phyloP scores from a whole-genome alignment of 345 rosid genomes.

The Gossypium stocksii region DNA sequence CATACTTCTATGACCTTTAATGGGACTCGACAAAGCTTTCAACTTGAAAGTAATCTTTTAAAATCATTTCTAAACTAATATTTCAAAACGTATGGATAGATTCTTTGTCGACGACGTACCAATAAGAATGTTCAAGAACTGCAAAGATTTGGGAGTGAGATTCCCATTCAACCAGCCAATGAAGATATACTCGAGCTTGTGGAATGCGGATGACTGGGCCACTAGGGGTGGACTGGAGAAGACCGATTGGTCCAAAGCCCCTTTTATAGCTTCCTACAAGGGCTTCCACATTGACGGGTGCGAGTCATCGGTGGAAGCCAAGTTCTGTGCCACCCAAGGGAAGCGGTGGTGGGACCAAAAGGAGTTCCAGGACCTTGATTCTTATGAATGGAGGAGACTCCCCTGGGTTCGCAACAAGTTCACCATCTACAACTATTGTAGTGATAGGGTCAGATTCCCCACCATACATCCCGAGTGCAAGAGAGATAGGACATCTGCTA shows the following conservation, averaged over 20 bases:
- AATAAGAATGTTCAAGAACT: conserved; percentile 75
- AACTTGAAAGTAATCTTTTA: not conserved
- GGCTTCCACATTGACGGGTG: conserved; percentile 65
- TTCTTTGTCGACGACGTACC: conserved; percentile 68
- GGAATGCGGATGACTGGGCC: conserved; percentile 95
- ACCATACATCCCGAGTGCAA: conserved; percentile 43
- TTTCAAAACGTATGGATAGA: not conserved
- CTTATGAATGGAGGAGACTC: conserved; percentile 46
- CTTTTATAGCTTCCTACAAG: conserved; percentile 54
- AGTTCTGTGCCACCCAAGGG: conserved; percentile 70
- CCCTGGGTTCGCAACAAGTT: conserved; percentile 47
- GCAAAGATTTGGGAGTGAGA: conserved; percentile 63
- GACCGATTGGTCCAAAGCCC: conserved; percentile 80
- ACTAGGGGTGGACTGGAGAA: conserved; percentile 85
- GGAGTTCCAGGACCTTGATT: conserved; percentile 58
- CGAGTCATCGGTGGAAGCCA: conserved; percentile 55
- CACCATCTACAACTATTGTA: conserved; percentile 63
- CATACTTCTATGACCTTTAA: not conserved
- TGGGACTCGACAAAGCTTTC: not conserved
- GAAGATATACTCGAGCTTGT: conserved; percentile 76
- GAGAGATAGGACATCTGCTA: conserved; percentile 47
- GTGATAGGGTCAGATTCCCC: conserved; percentile 42
- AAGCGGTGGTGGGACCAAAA: conserved; percentile 72
- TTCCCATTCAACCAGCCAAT: conserved; percentile 82
- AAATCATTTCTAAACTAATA: not conserved